A percentile compares a stretch with the other conserved stretches of the same genome.
Conservation (phyloP, 306 rosid species). For the Casuarina equisetifolia region DNA sequence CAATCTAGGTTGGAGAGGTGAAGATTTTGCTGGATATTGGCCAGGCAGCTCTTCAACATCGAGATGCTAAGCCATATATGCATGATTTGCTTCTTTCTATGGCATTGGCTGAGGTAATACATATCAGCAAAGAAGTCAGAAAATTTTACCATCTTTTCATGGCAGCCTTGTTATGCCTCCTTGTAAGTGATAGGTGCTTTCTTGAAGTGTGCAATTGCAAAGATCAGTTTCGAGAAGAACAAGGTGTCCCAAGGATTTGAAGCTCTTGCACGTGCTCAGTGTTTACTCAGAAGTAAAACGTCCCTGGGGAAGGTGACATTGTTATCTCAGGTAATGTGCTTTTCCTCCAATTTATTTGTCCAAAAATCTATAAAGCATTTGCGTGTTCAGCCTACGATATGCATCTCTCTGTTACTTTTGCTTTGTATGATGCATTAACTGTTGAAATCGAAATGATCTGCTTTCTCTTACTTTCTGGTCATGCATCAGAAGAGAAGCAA, state of each 20-base stretch:
- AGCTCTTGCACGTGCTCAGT: constrained; percentile 98
- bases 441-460: neutral
- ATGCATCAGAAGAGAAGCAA: neutral
- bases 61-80: constrained; percentile 72
- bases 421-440: neutral
- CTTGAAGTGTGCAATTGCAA: constrained; percentile 97
- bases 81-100: constrained; percentile 90
- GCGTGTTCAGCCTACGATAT: constrained; percentile 10
- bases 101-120: constrained; percentile 94
- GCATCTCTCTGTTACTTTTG: neutral
- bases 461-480: neutral
- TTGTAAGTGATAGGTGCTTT: constrained; percentile 69
- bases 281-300: constrained; percentile 73
- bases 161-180: constrained; percentile 51
- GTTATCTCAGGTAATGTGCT: constrained; percentile 62
- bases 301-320: constrained; percentile 76
- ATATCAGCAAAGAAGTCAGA: constrained; percentile 40
- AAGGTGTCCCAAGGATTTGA: constrained; percentile 94
- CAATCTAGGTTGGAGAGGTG: constrained; percentile 80
- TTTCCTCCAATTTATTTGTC: constrained; percentile 5
- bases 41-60: constrained; percentile 60
- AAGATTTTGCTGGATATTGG: constrained; percentile 81
- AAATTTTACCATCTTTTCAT: constrained; percentile 34
- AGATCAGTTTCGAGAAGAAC: constrained; percentile 86
- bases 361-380: constrained; percentile 2